These are phyloP conservation scores for Diutina catenulata DNA, from an alignment of 1,139 yeast species.

Conservation along the genomic window DNA sequence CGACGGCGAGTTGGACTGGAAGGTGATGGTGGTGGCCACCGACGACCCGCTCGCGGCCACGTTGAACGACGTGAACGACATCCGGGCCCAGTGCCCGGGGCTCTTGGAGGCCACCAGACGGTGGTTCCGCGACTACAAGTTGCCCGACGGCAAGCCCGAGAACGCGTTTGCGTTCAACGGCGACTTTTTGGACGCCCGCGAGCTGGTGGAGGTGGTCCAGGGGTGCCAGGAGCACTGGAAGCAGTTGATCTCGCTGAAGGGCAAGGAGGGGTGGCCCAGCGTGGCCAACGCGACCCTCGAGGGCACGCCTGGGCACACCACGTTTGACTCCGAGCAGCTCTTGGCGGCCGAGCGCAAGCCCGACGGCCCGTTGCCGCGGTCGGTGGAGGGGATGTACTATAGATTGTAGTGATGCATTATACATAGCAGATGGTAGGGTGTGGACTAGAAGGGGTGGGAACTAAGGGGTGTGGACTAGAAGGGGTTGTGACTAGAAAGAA, in stretches of 20 bases:
- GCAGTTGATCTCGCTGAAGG: slow-evolving; percentile 27
- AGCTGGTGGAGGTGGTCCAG: slow-evolving; percentile 59
- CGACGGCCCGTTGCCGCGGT: background rate
- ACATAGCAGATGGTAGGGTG: no score
- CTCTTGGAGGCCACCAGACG: slow-evolving; percentile 71
- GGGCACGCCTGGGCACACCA: background rate
- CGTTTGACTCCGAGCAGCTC: background rate
- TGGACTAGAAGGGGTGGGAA: no score
- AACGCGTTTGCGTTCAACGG: slow-evolving; percentile 82
- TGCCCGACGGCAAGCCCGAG: slow-evolving; percentile 84
- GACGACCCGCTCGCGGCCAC: slow-evolving; percentile 68
- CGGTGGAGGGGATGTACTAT: background rate
- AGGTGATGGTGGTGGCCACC: slow-evolving; percentile 64
- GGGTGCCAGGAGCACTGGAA: slow-evolving; percentile 72
- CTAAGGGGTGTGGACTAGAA: no score
- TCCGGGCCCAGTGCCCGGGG: slow-evolving; percentile 67
- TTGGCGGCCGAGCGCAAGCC: background rate
- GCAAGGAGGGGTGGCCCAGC: slow-evolving; percentile 22
- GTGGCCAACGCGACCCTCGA: background rate
- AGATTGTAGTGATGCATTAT: background rate
- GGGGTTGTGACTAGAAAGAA: no score
- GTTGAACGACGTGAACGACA: slow-evolving; percentile 65
- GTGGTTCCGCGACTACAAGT: slow-evolving; percentile 87
- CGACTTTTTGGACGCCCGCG: slow-evolving; percentile 60
- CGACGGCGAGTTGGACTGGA: slow-evolving; percentile 95